These are phyloP conservation scores for Lepidium aucheri DNA, from an alignment of 345 rosid genomes.

Conservation along the genomic window DNA sequence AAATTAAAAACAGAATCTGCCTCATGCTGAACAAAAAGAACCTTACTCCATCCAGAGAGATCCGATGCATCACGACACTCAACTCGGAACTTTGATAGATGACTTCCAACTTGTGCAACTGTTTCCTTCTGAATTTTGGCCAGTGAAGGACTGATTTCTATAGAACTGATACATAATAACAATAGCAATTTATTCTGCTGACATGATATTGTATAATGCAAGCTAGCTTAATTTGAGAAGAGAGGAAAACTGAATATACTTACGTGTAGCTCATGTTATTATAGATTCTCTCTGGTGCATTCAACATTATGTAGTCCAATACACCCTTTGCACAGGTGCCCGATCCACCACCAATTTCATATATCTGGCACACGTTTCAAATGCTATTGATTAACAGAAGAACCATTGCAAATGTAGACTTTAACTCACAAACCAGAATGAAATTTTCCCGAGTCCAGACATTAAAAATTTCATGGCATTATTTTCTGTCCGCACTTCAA, in stretches of 20 bases:
- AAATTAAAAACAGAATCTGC: background rate
- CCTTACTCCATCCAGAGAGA: constrained; percentile 78
- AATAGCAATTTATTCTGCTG: background rate
- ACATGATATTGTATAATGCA: background rate
- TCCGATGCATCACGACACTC: constrained; percentile 93
- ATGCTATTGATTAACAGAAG: background rate
- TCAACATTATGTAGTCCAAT: constrained; percentile 92
- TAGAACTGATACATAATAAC: constrained; percentile 45
- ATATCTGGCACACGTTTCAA: constrained; percentile 48
- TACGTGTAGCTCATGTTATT: constrained; percentile 87
- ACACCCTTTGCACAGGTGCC: constrained; percentile 94
- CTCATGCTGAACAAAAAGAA: background rate
- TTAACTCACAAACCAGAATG: background rate
- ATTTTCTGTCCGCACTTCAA: background rate
- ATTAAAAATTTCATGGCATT: background rate
- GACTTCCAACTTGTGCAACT: constrained; percentile 78
- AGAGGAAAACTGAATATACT: constrained; percentile 22
- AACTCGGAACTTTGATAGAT: constrained; percentile 70
- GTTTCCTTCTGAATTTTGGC: constrained; percentile 83
- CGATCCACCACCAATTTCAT: constrained; percentile 98
- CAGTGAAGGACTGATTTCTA: constrained; percentile 90
- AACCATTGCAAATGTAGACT: background rate
- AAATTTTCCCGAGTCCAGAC: background rate
- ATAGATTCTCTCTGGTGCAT: constrained; percentile 88
- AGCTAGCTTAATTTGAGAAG: constrained; percentile 2